Conservation (phyloP, 495 filamentous ascomycete genomes). For the Xylaria bambusicola region DNA sequence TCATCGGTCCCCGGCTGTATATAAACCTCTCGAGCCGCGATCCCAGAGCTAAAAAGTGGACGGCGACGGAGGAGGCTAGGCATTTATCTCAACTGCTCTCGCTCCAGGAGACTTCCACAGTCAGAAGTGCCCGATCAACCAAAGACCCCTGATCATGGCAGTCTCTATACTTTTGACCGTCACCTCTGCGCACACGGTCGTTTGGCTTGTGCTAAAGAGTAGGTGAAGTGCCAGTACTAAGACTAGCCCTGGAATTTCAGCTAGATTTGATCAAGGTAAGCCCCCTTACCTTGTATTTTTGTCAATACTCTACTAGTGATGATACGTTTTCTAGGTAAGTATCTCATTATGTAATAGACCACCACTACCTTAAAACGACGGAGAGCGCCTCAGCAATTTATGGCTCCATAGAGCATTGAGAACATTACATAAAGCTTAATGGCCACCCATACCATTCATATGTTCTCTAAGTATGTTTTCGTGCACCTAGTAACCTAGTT, state of each 20-base stretch:
- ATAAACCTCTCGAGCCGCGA: not conserved
- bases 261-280: not conserved
- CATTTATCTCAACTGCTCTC: not conserved
- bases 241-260: not conserved
- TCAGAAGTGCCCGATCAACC: not conserved
- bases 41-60: not conserved
- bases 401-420: not conserved
- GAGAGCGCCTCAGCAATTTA: not conserved
- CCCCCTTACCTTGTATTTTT: not conserved
- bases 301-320: not conserved
- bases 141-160: not conserved
- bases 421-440: not conserved
- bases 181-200: not conserved
- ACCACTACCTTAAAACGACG: not conserved
- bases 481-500: too few species aligned
- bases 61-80: not conserved
- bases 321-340: not conserved
- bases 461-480: too few species aligned
- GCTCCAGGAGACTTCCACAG: not conserved
- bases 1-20: slow-evolving; percentile 1
- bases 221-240: slow-evolving; percentile 5
- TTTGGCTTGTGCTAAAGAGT: not conserved
- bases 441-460: too few species aligned
- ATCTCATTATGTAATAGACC: not conserved
- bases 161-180: not conserved